Evolutionary conservation across 257 asterid genomes (phyloP).

Genomic region (Solanum corneliomulleri): DNA sequence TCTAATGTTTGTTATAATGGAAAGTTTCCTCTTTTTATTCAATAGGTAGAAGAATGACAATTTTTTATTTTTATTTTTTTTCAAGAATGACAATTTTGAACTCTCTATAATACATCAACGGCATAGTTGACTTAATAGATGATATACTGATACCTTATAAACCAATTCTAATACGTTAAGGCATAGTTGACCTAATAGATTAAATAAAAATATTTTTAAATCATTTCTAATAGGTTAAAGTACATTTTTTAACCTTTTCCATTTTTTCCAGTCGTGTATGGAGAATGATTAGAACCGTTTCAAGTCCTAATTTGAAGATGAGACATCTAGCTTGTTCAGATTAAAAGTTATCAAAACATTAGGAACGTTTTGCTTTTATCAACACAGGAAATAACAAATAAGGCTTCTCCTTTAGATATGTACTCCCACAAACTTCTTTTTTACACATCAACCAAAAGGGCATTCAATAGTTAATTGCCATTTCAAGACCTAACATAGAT

Average conservation of each 20-base stretch:
- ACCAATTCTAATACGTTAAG: neutral
- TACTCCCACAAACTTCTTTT: neutral
- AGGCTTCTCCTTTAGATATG: neutral
- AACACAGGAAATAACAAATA: neutral
- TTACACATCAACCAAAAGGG: neutral
- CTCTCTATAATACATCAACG: too few species aligned
- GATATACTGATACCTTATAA: neutral
- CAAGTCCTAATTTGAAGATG: neutral
- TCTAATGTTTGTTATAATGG: too few species aligned
- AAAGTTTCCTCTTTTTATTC: too few species aligned
- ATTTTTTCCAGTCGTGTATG: neutral
- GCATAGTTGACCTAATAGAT: neutral
- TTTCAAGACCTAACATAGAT: neutral
- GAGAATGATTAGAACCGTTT: neutral
- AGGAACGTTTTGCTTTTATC: neutral
- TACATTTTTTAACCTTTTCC: neutral
- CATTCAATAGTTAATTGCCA: neutral
- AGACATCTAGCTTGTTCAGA: neutral
- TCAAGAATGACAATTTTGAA: neutral
- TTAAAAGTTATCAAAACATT: neutral
- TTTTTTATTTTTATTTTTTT: too few species aligned
- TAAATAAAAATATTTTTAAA: too few species aligned
- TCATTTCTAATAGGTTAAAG: neutral
- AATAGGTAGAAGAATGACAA: neutral
- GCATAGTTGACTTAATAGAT: neutral